Conservation (phyloP, 2,329 filamentous ascomycete species). For the Dothistroma pini region DNA sequence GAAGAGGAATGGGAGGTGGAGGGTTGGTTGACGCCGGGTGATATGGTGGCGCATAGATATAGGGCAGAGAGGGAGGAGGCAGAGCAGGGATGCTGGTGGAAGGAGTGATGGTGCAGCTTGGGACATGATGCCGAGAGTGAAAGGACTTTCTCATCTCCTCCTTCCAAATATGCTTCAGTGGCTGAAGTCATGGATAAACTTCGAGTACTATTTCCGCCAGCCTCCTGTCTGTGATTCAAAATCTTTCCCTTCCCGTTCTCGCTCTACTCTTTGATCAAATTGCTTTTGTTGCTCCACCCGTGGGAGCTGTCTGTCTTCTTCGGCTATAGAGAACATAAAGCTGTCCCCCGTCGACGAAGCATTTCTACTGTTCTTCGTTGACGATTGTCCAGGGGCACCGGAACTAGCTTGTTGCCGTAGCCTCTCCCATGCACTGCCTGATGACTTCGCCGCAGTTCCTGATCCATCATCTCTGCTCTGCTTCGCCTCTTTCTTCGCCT, state of each 20-base stretch:
- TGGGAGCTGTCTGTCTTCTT: slow-evolving; percentile 43
- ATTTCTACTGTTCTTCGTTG: slow-evolving; percentile 23
- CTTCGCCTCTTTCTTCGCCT: slow-evolving; percentile 5
- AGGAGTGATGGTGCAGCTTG: too few species aligned
- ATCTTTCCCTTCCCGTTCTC: slow-evolving; percentile 47
- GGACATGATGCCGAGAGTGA: too few species aligned
- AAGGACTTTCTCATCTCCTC: too few species aligned
- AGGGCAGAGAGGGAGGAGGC: too few species aligned
- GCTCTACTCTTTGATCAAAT: slow-evolving; percentile 49
- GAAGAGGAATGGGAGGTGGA: too few species aligned
- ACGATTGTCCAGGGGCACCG: slow-evolving; percentile 19
- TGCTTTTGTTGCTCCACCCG: slow-evolving; percentile 48
- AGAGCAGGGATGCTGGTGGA: too few species aligned
- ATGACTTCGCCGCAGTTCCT: slow-evolving; percentile 2
- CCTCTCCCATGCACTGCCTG: slow-evolving; percentile 45
- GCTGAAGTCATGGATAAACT: too few species aligned
- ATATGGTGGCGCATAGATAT: too few species aligned
- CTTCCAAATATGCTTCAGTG: too few species aligned
- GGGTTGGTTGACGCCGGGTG: too few species aligned
- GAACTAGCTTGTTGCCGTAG: slow-evolving; percentile 35
- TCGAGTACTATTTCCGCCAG: neutral
- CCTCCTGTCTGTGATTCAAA: slow-evolving; percentile 28
- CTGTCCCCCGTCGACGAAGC: slow-evolving; percentile 40
- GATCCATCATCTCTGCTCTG: neutral
- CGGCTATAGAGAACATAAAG: slow-evolving; percentile 43